Conservation (phyloP, 495 filamentous ascomycete genomes). For the Penicillium coprophilum region DNA sequence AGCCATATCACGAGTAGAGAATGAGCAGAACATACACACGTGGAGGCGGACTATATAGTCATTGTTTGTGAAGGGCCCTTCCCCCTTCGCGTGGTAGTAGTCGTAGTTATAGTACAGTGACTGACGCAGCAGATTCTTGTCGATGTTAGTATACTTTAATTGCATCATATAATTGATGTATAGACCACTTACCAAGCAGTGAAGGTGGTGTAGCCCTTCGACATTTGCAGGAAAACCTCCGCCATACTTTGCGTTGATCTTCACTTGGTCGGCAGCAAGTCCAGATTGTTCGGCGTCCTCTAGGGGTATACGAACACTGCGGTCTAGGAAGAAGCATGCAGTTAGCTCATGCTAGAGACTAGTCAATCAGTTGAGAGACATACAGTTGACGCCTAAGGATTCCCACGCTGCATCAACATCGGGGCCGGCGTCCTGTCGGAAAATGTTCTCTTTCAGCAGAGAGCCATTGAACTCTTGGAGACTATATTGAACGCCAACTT, state of each 20-base stretch:
- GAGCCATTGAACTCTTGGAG: conserved; percentile 49
- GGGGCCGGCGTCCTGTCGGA: conserved; percentile 48
- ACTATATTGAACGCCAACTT: conserved; percentile 33
- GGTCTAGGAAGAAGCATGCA: conserved; percentile 25
- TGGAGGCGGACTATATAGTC: conserved; percentile 51
- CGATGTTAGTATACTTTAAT: not conserved
- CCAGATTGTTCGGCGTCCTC: conserved; percentile 41
- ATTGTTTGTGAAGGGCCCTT: conserved; percentile 51
- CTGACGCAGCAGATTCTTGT: conserved; percentile 54
- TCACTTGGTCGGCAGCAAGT: conserved; percentile 47
- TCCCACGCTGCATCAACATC: conserved; percentile 61
- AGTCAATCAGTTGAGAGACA: not conserved
- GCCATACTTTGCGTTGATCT: conserved; percentile 51
- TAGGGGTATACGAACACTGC: conserved; percentile 37
- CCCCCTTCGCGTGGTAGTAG: conserved; percentile 48
- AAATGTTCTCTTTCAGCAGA: conserved; percentile 53
- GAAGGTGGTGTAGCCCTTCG: conserved; percentile 58
- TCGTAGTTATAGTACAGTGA: conserved; percentile 57
- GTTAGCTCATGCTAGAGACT: not conserved
- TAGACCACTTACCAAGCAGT: conserved; percentile 47
- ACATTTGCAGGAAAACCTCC: conserved; percentile 55
- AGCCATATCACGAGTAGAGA: too few species aligned
- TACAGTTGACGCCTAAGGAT: conserved; percentile 53
- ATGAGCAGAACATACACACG: conserved; percentile 35
- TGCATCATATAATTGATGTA: not conserved